Evolutionary conservation across 352 stramenopile genomes (phyloP), one percentile per base, ranked within the genome.

Genomic region (Pythium biforme): DNA sequence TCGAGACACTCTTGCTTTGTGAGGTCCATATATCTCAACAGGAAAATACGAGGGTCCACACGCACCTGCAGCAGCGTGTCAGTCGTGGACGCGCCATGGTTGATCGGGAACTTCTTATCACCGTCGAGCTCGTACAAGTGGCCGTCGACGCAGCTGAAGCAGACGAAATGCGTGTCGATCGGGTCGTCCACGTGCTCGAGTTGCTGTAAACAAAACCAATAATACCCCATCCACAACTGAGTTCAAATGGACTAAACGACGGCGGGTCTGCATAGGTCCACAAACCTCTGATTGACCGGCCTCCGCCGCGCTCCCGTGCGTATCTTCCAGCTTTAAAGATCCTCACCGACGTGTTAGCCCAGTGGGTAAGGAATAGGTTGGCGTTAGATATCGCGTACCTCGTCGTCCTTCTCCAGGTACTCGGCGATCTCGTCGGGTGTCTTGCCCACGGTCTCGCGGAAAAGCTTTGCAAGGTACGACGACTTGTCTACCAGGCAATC

Each of bases 111-210:
- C 53, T 93, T 83, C 74, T 98, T 98, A 14, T 96, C 85, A 23
- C 96, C 96, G 73, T 99, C 96, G 41, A 99, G 82, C 70, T 99
- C 96, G 70, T 98, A 99, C 58, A 99, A 64, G 55, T 88, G 71
- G 11, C 88, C 90, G 58, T 98, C 88, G 11, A 98, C 87, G 53
- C 87, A 91, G 70, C 94, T 96, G 69, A 99, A 97, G 66, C 91
- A 97, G 29, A 98, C 80, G 56, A 99, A 99, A 74, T 99, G 96
- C n/a, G 95, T 98, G 64, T 97, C 86, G 66, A 99, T 88, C 9
- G 91, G 82, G 53, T 99, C 94, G 34, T 98, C 84, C 19, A 97
- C 76, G 49, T 81, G 77, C 41, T 94, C 84, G 51, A 97, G 68
- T 87, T 95, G 86, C 85, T 95, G 51, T n/a, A 64, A 37, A 8